Conservation (phyloP, 2,329 filamentous ascomycete genomes). For the Cytospora chrysosperma region DNA sequence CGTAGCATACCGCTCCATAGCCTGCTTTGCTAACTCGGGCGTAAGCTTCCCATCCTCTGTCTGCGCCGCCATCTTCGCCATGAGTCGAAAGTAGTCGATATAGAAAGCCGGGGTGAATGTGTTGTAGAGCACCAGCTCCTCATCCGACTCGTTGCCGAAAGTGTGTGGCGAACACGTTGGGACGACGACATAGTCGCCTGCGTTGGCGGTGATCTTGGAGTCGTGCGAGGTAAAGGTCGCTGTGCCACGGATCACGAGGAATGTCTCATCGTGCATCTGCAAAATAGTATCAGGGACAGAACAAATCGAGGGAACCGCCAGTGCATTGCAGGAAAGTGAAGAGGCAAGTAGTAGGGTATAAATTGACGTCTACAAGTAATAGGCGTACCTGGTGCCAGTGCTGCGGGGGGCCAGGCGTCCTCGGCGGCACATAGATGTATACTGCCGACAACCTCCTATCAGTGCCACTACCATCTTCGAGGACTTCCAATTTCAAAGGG, state of each 20-base stretch:
- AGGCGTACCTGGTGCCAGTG: constrained; percentile 49
- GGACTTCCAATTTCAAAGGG: neutral
- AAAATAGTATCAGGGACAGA: neutral
- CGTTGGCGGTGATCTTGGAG: constrained; percentile 46
- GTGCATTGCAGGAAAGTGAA: neutral
- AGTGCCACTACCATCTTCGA: constrained; percentile 12
- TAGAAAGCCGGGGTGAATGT: constrained; percentile 57
- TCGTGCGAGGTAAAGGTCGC: constrained; percentile 51
- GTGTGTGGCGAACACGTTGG: constrained; percentile 55
- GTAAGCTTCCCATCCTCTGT: constrained; percentile 42
- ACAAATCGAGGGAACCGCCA: too few relatives aligned
- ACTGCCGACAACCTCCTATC: constrained; percentile 33
- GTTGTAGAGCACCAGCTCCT: constrained; percentile 55
- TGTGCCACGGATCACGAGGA: constrained; percentile 51
- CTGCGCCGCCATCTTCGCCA: constrained; percentile 43
- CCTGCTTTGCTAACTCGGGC: constrained; percentile 46
- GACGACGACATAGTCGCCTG: constrained; percentile 55
- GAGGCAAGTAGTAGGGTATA: neutral
- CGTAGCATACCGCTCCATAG: constrained; percentile 51
- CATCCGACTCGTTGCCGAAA: constrained; percentile 54
- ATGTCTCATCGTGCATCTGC: constrained; percentile 56
- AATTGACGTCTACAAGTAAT: too few relatives aligned
- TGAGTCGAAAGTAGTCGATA: constrained; percentile 56
- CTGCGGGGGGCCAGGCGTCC: constrained; percentile 45
- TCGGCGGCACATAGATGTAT: constrained; percentile 45